Percentiles rank a stretch among this genome's conserved stretches.
Conservation (phyloP, 352 stramenopile species). For the Phytopythium vexans region DNA sequence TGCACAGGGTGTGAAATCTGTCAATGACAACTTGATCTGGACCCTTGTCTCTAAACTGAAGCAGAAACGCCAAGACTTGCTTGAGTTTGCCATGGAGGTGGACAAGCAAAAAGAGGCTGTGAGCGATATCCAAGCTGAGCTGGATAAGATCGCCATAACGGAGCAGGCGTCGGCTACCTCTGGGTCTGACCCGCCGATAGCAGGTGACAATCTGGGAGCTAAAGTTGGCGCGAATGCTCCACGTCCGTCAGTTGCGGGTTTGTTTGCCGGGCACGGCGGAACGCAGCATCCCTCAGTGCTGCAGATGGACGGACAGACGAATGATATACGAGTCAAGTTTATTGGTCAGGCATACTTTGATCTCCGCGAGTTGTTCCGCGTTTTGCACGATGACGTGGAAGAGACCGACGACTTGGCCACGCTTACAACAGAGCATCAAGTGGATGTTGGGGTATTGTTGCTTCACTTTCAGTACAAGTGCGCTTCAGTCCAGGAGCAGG, state of each 20-base stretch:
- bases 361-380: constrained; percentile 31
- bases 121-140: constrained; percentile 7
- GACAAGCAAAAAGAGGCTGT: constrained; percentile 4
- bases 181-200: too few relatives aligned
- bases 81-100: constrained; percentile 32
- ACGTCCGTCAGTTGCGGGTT: too few relatives aligned
- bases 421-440: constrained; percentile 27
- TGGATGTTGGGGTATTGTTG: constrained; percentile 36
- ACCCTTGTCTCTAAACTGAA: constrained; percentile 35
- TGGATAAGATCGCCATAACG: constrained; percentile 5
- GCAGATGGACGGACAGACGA: too few relatives aligned
- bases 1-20: constrained; percentile 12
- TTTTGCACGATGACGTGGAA: constrained; percentile 42
- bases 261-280: too few relatives aligned
- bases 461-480: constrained; percentile 55
- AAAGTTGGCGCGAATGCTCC: too few relatives aligned
- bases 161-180: neutral
- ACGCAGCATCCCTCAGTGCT: too few relatives aligned
- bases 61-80: constrained; percentile 37
- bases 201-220: too few relatives aligned
- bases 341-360: constrained; percentile 48
- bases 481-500: constrained; percentile 23
- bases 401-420: constrained; percentile 35
- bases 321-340: constrained; percentile 14
- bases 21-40: constrained; percentile 22